phyloP scores from a whole-genome alignment of 768 basidiomycete species.

The Mrakia hoshinonis region DNA sequence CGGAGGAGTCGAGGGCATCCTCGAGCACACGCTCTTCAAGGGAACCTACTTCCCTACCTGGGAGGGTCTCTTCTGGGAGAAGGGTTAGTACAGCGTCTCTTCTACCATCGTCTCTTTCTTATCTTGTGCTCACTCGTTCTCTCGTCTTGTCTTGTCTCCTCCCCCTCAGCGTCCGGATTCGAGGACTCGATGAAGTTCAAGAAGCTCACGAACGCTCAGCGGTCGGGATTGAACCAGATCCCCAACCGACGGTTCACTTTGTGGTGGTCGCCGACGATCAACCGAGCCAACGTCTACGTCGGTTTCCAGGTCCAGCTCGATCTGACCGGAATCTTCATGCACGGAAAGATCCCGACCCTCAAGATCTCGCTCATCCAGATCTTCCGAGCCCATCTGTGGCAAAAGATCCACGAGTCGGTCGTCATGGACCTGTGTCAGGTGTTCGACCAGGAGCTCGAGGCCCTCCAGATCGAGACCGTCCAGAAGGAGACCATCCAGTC shows the following conservation, averaged over 20 bases:
- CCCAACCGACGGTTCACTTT: constrained; percentile 50
- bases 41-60: constrained; percentile 96
- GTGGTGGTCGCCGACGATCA: constrained; percentile 92
- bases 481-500: constrained; percentile 93
- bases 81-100: constrained; percentile 27
- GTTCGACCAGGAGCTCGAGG: constrained; percentile 96
- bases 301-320: constrained; percentile 99
- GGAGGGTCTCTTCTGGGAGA: constrained; percentile 98
- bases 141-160: too few species aligned
- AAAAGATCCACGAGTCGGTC: constrained; percentile 68
- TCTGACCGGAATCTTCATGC: constrained; percentile 92
- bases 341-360: constrained; percentile 94
- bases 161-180: constrained; percentile 70
- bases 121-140: too few species aligned
- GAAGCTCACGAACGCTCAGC: constrained; percentile 72
- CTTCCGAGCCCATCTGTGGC: constrained; percentile 99
- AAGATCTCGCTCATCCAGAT: constrained; percentile 99
- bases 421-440: constrained; percentile 54
- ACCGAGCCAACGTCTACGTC: constrained; percentile 97
- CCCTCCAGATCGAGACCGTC: constrained; percentile 95
- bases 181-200: constrained; percentile 52
- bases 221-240: constrained; percentile 59
- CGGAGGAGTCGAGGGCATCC: constrained; percentile 76
- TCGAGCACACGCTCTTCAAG: constrained; percentile 95
- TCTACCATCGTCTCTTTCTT: not conserved